Evolutionary conservation across 352 stramenopile genomes (phyloP), one percentile per base, ranked within the genome.

Genomic region (Elongisporangium senticosum): DNA sequence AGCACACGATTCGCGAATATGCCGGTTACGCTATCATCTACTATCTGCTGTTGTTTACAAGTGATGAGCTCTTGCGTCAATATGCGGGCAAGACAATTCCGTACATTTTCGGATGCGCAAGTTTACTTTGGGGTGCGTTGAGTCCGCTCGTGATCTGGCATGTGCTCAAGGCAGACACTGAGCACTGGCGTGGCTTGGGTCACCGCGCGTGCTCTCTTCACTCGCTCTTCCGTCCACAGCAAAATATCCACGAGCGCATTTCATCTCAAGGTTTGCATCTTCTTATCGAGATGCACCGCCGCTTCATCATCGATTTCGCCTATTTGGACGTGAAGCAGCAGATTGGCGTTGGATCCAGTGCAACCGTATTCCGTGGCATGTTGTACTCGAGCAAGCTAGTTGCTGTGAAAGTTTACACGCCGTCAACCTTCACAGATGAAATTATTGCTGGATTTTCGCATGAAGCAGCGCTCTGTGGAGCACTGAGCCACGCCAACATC

Each of bases 381-480:
- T 60, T 83, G 3, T 63, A 71, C 26, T 79, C 63, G 1, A 75
- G 71, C 17, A 75, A 60, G 2, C 70, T 64, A 2, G 79, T 89
- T 17, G 79, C 79, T 0, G 67, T 84, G 50, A 79, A 91, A 59
- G 68, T 89, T 11, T 91, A 86, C 57, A 83, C 77, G 0, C 81
- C 79, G 2, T 55, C 53, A 1, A 77, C 75, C 48, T 72, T 91
- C 26, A 84, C 71, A 0, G 77, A 88, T 50, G 75, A 76, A 26
- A 69, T 67, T 0, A 65, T 90, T 0, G 70, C 71, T 1, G 65
- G 63, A 48, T 87, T 90, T 51, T 76, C 69, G 0, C 72, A 80
- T 19, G 80, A 90, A 69, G 74, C 75, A 0, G 68, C 68, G 17
- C 61, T 90, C 8, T 80, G 71, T 23, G 70, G 78, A 2, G 67